Evolutionary conservation across 2,329 filamentous ascomycete species (phyloP).

Genomic region (Cordyceps fumosorosea): DNA sequence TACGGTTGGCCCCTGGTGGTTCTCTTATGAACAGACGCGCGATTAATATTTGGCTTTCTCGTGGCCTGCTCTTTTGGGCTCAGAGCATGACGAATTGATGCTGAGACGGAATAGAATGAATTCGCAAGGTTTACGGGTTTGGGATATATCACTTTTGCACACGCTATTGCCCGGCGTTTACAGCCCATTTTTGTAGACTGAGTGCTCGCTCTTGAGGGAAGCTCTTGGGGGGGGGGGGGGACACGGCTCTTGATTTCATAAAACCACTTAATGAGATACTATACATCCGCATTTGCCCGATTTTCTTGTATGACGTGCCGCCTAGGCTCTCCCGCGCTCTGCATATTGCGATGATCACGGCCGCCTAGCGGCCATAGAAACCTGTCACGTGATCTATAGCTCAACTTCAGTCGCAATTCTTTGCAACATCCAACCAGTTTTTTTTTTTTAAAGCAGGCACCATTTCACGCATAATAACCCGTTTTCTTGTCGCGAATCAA

Average conservation of each 20-base stretch:
- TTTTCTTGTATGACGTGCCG: background rate
- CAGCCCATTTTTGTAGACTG: conserved; percentile 20
- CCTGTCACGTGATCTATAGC: conserved; percentile 9
- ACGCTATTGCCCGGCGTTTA: conserved; percentile 21
- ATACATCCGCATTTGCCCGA: background rate
- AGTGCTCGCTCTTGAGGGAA: conserved; percentile 9
- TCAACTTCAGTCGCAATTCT: background rate
- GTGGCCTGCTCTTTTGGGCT: conserved; percentile 3
- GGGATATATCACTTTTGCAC: conserved; percentile 24
- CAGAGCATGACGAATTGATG: conserved; percentile 9
- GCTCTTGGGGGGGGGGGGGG: conserved; percentile 1
- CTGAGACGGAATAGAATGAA: conserved; percentile 21
- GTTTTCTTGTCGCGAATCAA: conserved; percentile 13
- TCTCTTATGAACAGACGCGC: conserved; percentile 4
- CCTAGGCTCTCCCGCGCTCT: too few relatives aligned
- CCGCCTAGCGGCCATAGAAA: background rate
- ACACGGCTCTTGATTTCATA: background rate
- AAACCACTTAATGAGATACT: conserved; percentile 4
- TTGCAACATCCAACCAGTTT: background rate
- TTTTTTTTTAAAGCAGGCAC: too few relatives aligned
- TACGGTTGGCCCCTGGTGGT: conserved; percentile 3
- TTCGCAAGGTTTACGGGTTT: conserved; percentile 17
- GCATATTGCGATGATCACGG: too few relatives aligned
- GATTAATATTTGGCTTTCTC: conserved; percentile 8
- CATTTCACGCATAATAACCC: background rate